These are phyloP conservation scores for Monilinia fructigena DNA, from an alignment of 2,329 filamentous ascomycete species.

Conservation along the genomic window DNA sequence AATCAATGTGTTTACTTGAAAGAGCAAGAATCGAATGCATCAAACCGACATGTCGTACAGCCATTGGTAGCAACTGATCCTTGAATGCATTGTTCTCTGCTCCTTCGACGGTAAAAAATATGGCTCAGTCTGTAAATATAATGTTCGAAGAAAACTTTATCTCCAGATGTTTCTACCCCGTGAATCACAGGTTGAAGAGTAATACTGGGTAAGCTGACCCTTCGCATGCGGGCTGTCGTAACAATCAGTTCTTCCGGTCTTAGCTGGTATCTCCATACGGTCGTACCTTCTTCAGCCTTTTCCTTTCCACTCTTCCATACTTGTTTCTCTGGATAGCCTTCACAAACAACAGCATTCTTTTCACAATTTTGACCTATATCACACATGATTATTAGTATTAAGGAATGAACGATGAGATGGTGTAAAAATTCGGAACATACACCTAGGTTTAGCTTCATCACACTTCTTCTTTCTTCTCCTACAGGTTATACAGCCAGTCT, in stretches of 20 bases:
- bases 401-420: constrained; percentile 22
- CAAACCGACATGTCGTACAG: constrained; percentile 72
- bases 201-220: constrained; percentile 52
- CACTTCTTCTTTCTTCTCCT: constrained; percentile 71
- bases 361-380: constrained; percentile 75
- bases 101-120: constrained; percentile 79
- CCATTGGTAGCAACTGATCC: constrained; percentile 78
- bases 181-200: constrained; percentile 68
- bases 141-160: constrained; percentile 78
- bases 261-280: constrained; percentile 28
- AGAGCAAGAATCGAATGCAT: constrained; percentile 90
- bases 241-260: constrained; percentile 34
- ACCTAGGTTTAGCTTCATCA: constrained; percentile 65
- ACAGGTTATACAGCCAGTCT: constrained; percentile 67
- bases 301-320: constrained; percentile 86
- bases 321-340: constrained; percentile 83
- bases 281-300: constrained; percentile 62
- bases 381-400: neutral
- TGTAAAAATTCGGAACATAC: constrained; percentile 46
- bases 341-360: constrained; percentile 89
- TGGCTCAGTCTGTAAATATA: constrained; percentile 78
- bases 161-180: constrained; percentile 76
- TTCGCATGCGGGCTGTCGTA: constrained; percentile 50
- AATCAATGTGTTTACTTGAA: constrained; percentile 73
- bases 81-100: constrained; percentile 79